Conservation (phyloP, 306 rosid species). For the Mucuna pruriens region DNA sequence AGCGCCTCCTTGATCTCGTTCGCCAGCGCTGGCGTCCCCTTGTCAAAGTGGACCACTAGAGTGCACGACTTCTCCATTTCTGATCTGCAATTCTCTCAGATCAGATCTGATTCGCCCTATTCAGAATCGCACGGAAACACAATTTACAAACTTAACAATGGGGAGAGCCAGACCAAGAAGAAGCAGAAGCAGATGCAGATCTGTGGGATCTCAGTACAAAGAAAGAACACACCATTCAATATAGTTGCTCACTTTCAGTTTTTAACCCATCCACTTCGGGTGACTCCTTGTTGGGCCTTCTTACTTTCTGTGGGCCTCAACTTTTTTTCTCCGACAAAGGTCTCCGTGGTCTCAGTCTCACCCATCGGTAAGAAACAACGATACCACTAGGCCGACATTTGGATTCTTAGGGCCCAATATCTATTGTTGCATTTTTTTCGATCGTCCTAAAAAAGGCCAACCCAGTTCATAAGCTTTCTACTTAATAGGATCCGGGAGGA, state of each 20-base stretch:
- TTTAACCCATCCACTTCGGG: neutral
- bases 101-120: neutral
- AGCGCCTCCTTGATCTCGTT: slow-evolving; percentile 90
- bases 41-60: slow-evolving; percentile 88
- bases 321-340: no score
- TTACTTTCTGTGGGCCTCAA: no score
- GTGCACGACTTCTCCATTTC: slow-evolving; percentile 91
- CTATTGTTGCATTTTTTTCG: no score
- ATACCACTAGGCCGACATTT: no score
- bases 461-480: no score
- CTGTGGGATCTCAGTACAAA: neutral
- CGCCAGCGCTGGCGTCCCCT: slow-evolving; percentile 85
- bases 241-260: neutral
- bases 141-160: neutral
- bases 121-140: neutral
- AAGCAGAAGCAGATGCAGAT: slow-evolving; percentile 6
- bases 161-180: neutral
- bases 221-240: neutral
- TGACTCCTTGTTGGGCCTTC: neutral
- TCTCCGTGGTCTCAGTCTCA: no score
- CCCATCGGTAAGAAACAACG: no score
- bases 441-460: no score
- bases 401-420: no score
- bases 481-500: no score
- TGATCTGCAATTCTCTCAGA: neutral